Base-by-base conservation (phyloP, 805 yeast species). In the Yarrowia sp. region DNA sequence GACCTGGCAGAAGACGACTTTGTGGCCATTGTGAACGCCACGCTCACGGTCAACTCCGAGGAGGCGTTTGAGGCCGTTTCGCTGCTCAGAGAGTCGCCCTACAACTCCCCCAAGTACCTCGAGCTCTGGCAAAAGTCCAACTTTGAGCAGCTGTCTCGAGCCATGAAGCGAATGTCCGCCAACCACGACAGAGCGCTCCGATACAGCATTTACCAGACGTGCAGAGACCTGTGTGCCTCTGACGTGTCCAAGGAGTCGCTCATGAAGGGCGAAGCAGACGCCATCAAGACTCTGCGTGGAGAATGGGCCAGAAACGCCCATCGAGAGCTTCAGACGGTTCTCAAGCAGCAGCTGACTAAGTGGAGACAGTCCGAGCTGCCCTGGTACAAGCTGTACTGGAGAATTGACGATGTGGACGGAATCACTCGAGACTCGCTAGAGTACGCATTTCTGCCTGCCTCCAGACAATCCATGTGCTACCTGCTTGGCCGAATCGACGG, bases 241-340 rank as follows among this genome's bases (percentile, higher is more conserved):
- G 68, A 67, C 42, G 48, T 50, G 16, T 45, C 69, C 26, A 48
- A 63, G 48, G 56, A 63, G 46, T 48, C 56, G 8, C 56, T 63
- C 2, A 53, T 70, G 22, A 43, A 69, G n/a, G 19, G 52, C 0
- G 76, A 72, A 22, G 58, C 70, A 8, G 70, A 67, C 11, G 66
- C 69, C 19, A 69, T 73, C 56, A 50, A 41, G 42, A 43, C 50
- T 12, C 71, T 74, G 56, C 71, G 79, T 35, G 48, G 69, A 11
- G 69, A 73, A 26, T 80, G 82, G 82, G 71, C 81, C 0, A 67
- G 69, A 19, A 65, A 70, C 8, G 82, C 82, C 1, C 82, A 80
- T 70, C 69, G 72, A n/a, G 82, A 80, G 71, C 75, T 80, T 40
- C 80, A 80, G 68, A 73, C 75, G 19, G 66, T 52, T n/a, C 71